Evolutionary conservation across 2,329 filamentous ascomycete genomes (phyloP), one percentile per base, ranked within the genome.

Genomic region (Stylonectria norvegica): DNA sequence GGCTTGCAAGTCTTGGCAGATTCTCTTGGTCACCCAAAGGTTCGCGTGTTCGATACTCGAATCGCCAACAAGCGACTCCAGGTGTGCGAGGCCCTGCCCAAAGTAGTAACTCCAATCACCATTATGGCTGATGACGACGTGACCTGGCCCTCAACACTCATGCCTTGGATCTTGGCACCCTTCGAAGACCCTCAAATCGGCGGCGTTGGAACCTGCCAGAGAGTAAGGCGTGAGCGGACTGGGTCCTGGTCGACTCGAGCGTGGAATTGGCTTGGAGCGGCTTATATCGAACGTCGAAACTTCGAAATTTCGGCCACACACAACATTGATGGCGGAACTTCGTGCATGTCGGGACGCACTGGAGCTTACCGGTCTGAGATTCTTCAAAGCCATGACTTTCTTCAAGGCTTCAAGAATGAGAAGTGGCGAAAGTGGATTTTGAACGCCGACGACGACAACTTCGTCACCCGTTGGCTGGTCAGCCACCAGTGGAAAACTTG

Each of bases 391-490:
- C 81, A 85, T 44, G 81, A 85, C 37, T 97, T 97, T 65, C 82
- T 89, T 29, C 79, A 90, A 50, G 87, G 84, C 32, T 96, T 97
- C 71, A 90, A 87, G 52, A 89, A 90, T 40, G 91, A 97, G 69
- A 85, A 85, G 54, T 95, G 88, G 88, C 78, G 85, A 34, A 82
- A 85, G 56, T 95, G 85, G 68, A 90, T 90, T 58, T 76, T 97
- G 46, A 96, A 96, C 60, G 89, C 91, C 18, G 91, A 97, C 65
- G 91, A 97, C 64, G 91, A 97, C 73, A 97, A 97, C 69, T 97
- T 96, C 69, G 88, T 97, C 55, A 96, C 91, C 5, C 83, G 91
- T 42, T 97, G 91, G 91, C 78, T 97, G 58, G 90, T 96, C 53
- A 86, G 82, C 50, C 85, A 95, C 69, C 78, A 84, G 53, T 95